Evolutionary conservation across 1,284 basidiomycete species (phyloP), one percentile per base, ranked within the genome.

Genomic region (Phellinidium pouzarii): DNA sequence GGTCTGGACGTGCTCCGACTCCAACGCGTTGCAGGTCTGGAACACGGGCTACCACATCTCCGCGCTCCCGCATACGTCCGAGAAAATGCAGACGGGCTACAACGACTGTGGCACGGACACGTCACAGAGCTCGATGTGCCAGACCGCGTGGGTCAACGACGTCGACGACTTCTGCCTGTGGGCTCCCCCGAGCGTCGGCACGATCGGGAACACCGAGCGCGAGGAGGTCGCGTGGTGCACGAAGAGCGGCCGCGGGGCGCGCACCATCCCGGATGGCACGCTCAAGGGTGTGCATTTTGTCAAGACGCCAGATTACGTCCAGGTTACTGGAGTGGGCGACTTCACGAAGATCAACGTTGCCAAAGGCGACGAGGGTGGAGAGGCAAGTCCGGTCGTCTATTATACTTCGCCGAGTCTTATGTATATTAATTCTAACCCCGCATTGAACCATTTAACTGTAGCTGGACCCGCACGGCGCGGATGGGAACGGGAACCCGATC

Each of bases 41-140:
- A 72, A 77, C 60, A 64, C 68, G 4, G 76, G 77, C 2, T 79
- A 78, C 61, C 64, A 67, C 34, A 60, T 63, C 58, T 67, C 60
- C 53, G 55, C 53, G 14, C 71, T 74, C 20, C 76, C 77, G 26
- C 34, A 59, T 8, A 72, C 65, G 2, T 75, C 79, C 1, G 75
- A 83, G 60, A 65, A 71, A 12, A 76, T 71, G 11, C 82, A 83
- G 57, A 69, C 59, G 49, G 82, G 82, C n/a, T 74, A 66, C 23
- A 81, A 80, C 65, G 63, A 67, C 37, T 84, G 82, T 58, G 79
- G 79, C 1, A 75, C 76, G 0, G 62, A 61, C 1, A 71, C 71
- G 6, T 71, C 68, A 59, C 71, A 74, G 55, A 61, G 62, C 22
- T 77, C 78, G 8, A 70, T 71, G 26, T 84, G 82, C 64, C 82